Conservation (phyloP, 768 basidiomycete species). For the Mycena vitilis region DNA sequence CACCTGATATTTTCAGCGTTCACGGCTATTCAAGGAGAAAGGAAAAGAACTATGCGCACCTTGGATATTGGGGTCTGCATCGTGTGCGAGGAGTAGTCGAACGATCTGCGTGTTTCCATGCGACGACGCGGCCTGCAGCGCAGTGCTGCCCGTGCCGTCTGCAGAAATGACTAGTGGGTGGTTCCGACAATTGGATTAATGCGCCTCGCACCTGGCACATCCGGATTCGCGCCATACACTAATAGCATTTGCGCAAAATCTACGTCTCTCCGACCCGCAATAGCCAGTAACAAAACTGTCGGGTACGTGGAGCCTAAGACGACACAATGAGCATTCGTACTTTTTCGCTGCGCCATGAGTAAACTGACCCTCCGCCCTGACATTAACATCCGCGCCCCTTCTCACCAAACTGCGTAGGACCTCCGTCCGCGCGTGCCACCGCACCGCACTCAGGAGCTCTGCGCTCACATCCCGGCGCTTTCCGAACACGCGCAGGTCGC, state of each 20-base stretch:
- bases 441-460: not conserved
- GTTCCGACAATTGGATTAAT: not conserved
- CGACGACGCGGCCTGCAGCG: not conserved
- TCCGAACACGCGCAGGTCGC: not conserved
- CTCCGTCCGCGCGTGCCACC: not conserved
- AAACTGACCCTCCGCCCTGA: not conserved
- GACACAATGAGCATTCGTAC: not conserved
- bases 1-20: not conserved
- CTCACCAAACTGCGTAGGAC: not conserved
- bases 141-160: not conserved
- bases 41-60: not conserved
- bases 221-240: not conserved
- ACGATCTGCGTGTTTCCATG: not conserved
- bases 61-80: not conserved
- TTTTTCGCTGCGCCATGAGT: not conserved
- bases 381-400: slow-evolving; percentile 1
- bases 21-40: not conserved
- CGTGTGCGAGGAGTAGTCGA: not conserved
- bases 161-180: not conserved
- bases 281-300: not conserved
- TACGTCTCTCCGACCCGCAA: not conserved
- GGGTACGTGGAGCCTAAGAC: not conserved
- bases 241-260: not conserved
- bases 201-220: not conserved
- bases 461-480: not conserved